Percentiles rank a stretch among this genome's conserved stretches.
Evolutionary conservation across 345 rosid species (phyloP).

Genomic region (Stellera chamaejasme): DNA sequence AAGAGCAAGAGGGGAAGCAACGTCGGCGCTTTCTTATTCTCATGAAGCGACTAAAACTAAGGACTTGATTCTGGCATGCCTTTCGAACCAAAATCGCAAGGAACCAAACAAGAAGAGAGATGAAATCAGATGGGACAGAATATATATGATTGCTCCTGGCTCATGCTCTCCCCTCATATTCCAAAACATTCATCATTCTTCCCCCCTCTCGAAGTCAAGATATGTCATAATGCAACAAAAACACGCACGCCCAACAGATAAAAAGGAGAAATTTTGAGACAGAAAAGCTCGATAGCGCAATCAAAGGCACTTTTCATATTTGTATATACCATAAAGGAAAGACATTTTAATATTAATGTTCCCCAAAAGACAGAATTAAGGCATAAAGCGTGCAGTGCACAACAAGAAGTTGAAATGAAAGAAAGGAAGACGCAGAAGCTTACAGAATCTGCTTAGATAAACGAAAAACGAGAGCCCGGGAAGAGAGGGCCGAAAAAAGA

Average conservation of each 20-base stretch:
- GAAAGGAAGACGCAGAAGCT: slow-evolving; percentile 17
- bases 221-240: slow-evolving; percentile 24
- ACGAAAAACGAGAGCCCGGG: slow-evolving; percentile 12
- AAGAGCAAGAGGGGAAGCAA: slow-evolving; percentile 55
- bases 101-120: slow-evolving; percentile 2
- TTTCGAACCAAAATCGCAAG: slow-evolving; percentile 31
- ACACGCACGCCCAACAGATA: slow-evolving; percentile 20
- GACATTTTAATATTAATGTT: not conserved
- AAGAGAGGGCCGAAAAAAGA: slow-evolving; percentile 1
- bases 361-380: slow-evolving; percentile 2
- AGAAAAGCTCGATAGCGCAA: slow-evolving; percentile 37
- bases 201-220: slow-evolving; percentile 20
- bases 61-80: slow-evolving; percentile 15
- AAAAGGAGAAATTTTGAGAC: slow-evolving; percentile 19
- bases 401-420: slow-evolving; percentile 2
- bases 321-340: slow-evolving; percentile 21
- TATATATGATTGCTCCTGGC: slow-evolving; percentile 30
- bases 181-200: slow-evolving; percentile 35
- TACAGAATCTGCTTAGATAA: slow-evolving; percentile 16
- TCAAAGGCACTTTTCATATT: slow-evolving; percentile 29
- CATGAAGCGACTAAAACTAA: slow-evolving; percentile 37
- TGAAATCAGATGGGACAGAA: slow-evolving; percentile 9
- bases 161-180: slow-evolving; percentile 30
- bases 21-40: slow-evolving; percentile 40
- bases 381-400: slow-evolving; percentile 11